Percentiles rank a stretch among this genome's conserved stretches.
These are phyloP conservation scores for Ogataea pilisensis DNA, from an alignment of 805 yeast genomes.

Conservation along the genomic window DNA sequence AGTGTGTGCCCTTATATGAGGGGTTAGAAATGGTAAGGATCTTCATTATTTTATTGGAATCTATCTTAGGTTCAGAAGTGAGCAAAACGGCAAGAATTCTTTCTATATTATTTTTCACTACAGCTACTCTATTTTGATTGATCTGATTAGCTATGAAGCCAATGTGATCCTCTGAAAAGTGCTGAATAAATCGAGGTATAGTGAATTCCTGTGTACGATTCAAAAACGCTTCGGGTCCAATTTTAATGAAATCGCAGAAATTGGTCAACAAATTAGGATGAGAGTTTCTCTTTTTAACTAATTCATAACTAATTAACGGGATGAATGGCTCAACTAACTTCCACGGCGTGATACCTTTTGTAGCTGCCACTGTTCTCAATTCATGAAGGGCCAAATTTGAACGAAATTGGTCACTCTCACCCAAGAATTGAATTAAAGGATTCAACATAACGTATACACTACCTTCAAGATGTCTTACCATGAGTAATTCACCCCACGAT, in stretches of 20 bases:
- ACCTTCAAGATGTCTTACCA: conserved; percentile 57
- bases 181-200: conserved; percentile 69
- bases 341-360: conserved; percentile 65
- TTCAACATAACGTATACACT: conserved; percentile 61
- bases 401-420: conserved; percentile 60
- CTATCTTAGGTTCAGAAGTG: conserved; percentile 44
- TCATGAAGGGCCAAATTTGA: conserved; percentile 66
- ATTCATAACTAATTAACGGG: conserved; percentile 61
- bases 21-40: conserved; percentile 53
- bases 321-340: conserved; percentile 75
- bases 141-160: conserved; percentile 55
- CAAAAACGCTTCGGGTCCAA: conserved; percentile 58
- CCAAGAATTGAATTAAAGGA: conserved; percentile 61
- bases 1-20: conserved; percentile 33
- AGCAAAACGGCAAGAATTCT: conserved; percentile 56
- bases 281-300: conserved; percentile 49
- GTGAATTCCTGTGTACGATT: conserved; percentile 68
- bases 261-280: conserved; percentile 52
- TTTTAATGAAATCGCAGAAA: conserved; percentile 62
- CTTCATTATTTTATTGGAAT: conserved; percentile 46
- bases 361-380: conserved; percentile 52
- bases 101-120: conserved; percentile 47
- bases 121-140: conserved; percentile 39
- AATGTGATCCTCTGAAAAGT: conserved; percentile 59
- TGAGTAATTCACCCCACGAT: conserved; percentile 63